These are phyloP conservation scores for Diaporthe vexans DNA, from an alignment of 2,329 filamentous ascomycete genomes.

Conservation along the genomic window DNA sequence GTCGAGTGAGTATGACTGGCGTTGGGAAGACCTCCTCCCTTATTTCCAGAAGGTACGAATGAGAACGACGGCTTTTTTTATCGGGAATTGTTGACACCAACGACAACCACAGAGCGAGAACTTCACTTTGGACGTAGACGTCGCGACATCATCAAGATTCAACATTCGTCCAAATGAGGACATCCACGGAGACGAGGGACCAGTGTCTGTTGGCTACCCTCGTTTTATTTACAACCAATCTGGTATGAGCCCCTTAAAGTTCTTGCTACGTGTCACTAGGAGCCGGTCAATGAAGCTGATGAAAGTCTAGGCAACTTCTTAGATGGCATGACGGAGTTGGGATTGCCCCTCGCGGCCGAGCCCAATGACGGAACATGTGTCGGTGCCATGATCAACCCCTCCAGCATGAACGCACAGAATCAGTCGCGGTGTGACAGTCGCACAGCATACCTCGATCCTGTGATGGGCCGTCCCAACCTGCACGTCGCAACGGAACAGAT, in stretches of 20 bases:
- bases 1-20: constrained; percentile 49
- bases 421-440: constrained; percentile 58
- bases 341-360: constrained; percentile 53
- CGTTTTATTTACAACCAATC: constrained; percentile 56
- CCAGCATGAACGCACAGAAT: constrained; percentile 54
- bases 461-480: constrained; percentile 54
- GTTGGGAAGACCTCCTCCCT: constrained; percentile 59
- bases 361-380: constrained; percentile 54
- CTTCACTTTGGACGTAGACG: constrained; percentile 49
- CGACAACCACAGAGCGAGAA: constrained; percentile 52
- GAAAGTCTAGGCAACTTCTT: constrained; percentile 53
- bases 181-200: constrained; percentile 53
- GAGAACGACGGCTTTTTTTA: rapidly evolving
- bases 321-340: constrained; percentile 53
- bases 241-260: constrained; percentile 46
- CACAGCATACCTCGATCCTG: constrained; percentile 56
- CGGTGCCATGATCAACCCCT: constrained; percentile 55
- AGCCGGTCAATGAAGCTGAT: constrained; percentile 33
- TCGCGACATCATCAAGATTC: constrained; percentile 43
- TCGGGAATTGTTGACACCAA: background rate
- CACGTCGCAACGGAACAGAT: constrained; percentile 56
- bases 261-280: background rate
- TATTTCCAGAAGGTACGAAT: constrained; percentile 62
- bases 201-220: constrained; percentile 55
- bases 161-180: constrained; percentile 48